Base-by-base conservation (phyloP, 73 alveolate species). In the Paramecium sexaurelia region DNA sequence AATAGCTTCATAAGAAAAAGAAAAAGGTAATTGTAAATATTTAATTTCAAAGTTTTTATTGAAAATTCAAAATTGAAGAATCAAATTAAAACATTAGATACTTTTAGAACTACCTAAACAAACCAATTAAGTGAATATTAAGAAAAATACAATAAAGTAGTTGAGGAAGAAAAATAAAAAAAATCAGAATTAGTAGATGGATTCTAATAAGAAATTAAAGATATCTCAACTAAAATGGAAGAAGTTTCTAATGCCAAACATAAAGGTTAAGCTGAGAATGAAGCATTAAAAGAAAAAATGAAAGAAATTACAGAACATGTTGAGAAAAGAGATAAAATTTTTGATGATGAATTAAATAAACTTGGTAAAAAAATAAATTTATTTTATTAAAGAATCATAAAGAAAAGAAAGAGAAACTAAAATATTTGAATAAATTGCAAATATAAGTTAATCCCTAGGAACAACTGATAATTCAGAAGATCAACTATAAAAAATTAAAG, bases 291-390 rank as follows among this genome's bases (percentile, higher is more conserved):
- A 5, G 40, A 43, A 22, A 41, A 78, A 78, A 29, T 78, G 19
- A 45, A 39, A 22, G 75, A 78, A 22, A 78, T 78, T 40, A 0
- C 39, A 43, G 90, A 43, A 26, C 68, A 78, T 78, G 73, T 45
- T 20, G 73, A 78, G 10, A 45, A 41, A 26, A 78, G 90, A 78
- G 90, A 78, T 78, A 78, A 45, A 41, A 22, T 41, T 8, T 78
- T 78, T 78, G 90, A 78, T 24, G 90, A 78, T 8, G 90, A 78
- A 45, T 45, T 78, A 10, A 20, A 7, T 40, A 78, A 78, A 78
- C 10, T 78, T 17, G 90, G 90, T 78, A 78, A 10, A 17, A 24
- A 8, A 13, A 36, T 3, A 33, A 1, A 2, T 3, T 22, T n/a
- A 0, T 78, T 20, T 11, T 0, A 1, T 19, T 35, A 29, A 13